Evolutionary conservation across 352 stramenopile genomes (phyloP).

Genomic region (Phytophthora lateralis): DNA sequence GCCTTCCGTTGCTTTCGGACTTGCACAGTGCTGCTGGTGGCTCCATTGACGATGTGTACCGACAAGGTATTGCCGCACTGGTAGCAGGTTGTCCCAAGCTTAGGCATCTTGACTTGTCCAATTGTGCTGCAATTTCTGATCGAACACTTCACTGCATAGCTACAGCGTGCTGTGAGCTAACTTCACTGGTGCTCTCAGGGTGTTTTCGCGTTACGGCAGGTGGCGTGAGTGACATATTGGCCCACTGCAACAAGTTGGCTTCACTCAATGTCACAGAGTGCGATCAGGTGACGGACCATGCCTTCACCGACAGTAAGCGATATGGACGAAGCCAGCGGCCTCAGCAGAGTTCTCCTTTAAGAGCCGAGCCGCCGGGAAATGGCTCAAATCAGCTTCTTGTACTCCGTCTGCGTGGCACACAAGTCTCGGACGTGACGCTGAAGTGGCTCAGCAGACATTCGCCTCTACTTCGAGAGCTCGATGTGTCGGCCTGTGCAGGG

Average conservation of each 20-base stretch:
- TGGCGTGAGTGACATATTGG: conserved; percentile 32
- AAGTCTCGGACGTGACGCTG: conserved; percentile 51
- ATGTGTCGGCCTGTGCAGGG: conserved; percentile 70
- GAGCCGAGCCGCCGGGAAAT: neutral
- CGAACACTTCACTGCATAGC: conserved; percentile 29
- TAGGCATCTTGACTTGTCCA: conserved; percentile 58
- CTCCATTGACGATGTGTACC: conserved; percentile 9
- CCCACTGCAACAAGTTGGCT: conserved; percentile 31
- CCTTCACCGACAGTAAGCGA: conserved; percentile 24
- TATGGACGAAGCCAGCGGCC: conserved; percentile 1
- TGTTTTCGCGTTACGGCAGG: conserved; percentile 35
- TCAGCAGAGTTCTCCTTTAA: conserved; percentile 8
- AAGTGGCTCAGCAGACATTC: conserved; percentile 51
- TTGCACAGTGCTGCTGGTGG: conserved; percentile 4
- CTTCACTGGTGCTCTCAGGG: conserved; percentile 27
- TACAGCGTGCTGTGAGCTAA: conserved; percentile 21
- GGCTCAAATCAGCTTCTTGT: conserved; percentile 32
- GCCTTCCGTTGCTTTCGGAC: conserved; percentile 54
- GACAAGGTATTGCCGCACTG: conserved; percentile 46
- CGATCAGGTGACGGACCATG: conserved; percentile 48
- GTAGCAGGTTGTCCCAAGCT: conserved; percentile 40
- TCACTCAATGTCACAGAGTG: conserved; percentile 35
- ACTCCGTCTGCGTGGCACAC: conserved; percentile 45
- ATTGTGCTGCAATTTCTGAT: conserved; percentile 53
- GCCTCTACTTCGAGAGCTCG: conserved; percentile 74